phyloP scores from a whole-genome alignment of 768 basidiomycete species.

The Termitomyces sp. region DNA sequence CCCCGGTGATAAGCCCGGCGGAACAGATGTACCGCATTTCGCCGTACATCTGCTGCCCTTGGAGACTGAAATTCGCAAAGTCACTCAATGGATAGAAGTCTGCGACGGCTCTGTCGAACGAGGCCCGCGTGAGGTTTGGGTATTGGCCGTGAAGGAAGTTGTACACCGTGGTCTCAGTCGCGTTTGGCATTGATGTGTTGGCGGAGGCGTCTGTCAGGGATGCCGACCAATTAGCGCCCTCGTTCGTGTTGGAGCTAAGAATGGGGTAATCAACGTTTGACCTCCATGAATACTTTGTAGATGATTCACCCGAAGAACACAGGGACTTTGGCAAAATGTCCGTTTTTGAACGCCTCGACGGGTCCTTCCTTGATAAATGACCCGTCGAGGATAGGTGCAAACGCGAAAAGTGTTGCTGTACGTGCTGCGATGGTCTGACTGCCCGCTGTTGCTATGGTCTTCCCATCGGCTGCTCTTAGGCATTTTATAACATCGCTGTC shows the following conservation, averaged over 20 bases:
- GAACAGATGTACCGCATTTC: conserved; percentile 38
- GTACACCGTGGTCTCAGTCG: conserved; percentile 31
- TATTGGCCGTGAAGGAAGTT: conserved; percentile 37
- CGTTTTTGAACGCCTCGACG: conserved; percentile 31
- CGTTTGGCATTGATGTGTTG: conserved; percentile 31
- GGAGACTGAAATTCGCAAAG: conserved; percentile 29
- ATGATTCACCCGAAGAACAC: conserved; percentile 29
- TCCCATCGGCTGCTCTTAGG: conserved; percentile 23
- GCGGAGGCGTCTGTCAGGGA: conserved; percentile 24
- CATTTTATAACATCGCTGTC: conserved; percentile 21
- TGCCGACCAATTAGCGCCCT: conserved; percentile 35
- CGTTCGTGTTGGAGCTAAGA: conserved; percentile 33
- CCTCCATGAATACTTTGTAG: no score
- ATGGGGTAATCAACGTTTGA: background rate
- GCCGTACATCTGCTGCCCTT: conserved; percentile 40
- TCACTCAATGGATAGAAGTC: conserved; percentile 27
- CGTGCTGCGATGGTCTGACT: conserved; percentile 23
- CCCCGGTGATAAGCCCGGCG: conserved; percentile 28
- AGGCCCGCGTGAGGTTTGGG: conserved; percentile 19
- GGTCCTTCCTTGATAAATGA: conserved; percentile 27
- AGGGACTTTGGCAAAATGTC: conserved; percentile 31
- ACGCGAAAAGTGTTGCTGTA: conserved; percentile 26
- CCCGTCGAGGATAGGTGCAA: conserved; percentile 33
- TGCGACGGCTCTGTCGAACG: conserved; percentile 23
- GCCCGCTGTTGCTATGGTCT: conserved; percentile 26